Evolutionary conservation across 2,329 filamentous ascomycete species (phyloP), one percentile per base, ranked within the genome.

Genomic region (Dactylellina drechsleri): DNA sequence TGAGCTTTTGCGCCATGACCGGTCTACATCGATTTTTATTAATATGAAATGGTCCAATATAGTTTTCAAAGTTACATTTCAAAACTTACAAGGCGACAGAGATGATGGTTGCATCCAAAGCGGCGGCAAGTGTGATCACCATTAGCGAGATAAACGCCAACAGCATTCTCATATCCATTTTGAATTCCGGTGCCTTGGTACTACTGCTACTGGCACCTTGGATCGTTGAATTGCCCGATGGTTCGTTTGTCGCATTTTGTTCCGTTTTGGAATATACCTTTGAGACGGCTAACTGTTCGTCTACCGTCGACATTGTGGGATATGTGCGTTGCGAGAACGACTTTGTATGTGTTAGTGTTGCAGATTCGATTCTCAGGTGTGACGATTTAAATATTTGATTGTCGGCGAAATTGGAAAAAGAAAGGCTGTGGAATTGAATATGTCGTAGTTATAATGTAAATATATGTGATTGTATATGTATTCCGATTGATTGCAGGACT

Each of bases 1-100:
- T 77, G 5, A 89, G 82, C 18, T 84, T 84, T 6, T 80, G 77
- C n/a, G 86, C 84, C 70, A 88, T 86, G 47, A 83, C 84, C 3
- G 84, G 64, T 13, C 61, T 65, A n/a, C 50, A 31, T 49, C 10
- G 20, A 56, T 53, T 16, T 45, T 47, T 56, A 12, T 62, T 62
- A 66, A 61, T 23, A 47, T 15, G 31, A 10, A 1, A 5, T 8
- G 1, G 2, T 36, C 31, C 1, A 1, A 71, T 2, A 56, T 54
- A 8, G 26, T 4, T n/a, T 23, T 15, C 18, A 26, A 40, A 40
- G 13, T 50, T 20, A 41, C 47, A 18, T 4, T 31, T 56, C 20
- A 7, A 16, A 49, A 50, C 71, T 64, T 50, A 75, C 71, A 75
- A 40, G 53, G 71, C 71, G 36, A 75, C 71, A 7, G 71, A 75